Evolutionary conservation across 257 asterid species (phyloP).

Genomic region (Nicotiana tomentosiformis): DNA sequence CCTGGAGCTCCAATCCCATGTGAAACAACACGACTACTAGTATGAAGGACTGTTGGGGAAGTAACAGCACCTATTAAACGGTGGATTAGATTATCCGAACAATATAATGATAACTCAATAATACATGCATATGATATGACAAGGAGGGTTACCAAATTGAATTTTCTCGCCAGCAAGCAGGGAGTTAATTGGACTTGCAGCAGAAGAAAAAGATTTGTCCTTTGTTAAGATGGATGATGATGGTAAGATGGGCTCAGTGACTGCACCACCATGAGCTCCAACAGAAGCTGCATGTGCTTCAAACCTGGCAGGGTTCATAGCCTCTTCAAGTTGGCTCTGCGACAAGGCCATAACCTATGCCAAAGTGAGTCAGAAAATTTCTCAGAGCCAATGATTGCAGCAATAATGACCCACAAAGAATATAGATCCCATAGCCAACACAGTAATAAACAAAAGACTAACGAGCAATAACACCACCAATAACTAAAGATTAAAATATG

Average conservation of each 20-base stretch:
- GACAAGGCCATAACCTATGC: conserved; percentile 81
- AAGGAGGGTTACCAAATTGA: conserved; percentile 63
- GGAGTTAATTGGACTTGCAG: conserved; percentile 83
- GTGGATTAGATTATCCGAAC: background rate
- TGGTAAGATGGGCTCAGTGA: conserved; percentile 46
- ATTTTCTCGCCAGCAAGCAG: conserved; percentile 95
- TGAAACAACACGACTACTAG: conserved; percentile 49
- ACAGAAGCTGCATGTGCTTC: conserved; percentile 56
- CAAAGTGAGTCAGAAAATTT: conserved; percentile 15
- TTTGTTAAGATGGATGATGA: conserved; percentile 50
- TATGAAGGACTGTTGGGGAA: conserved; percentile 80
- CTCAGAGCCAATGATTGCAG: background rate
- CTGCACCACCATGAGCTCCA: conserved; percentile 57
- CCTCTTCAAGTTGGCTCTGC: conserved; percentile 91
- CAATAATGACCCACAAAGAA: background rate
- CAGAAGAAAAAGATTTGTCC: conserved; percentile 61
- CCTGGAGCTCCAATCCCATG: conserved; percentile 83
- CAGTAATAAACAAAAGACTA: background rate
- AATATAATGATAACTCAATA: background rate
- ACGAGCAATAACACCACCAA: background rate
- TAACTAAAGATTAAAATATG: background rate
- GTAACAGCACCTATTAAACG: conserved; percentile 77
- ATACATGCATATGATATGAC: conserved; percentile 4
- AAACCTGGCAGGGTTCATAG: conserved; percentile 64
- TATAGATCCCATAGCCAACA: background rate